A percentile compares a stretch with the other conserved stretches of the same genome.
Conservation (phyloP, 805 yeast genomes). For the Hagleromyces aurorensis region DNA sequence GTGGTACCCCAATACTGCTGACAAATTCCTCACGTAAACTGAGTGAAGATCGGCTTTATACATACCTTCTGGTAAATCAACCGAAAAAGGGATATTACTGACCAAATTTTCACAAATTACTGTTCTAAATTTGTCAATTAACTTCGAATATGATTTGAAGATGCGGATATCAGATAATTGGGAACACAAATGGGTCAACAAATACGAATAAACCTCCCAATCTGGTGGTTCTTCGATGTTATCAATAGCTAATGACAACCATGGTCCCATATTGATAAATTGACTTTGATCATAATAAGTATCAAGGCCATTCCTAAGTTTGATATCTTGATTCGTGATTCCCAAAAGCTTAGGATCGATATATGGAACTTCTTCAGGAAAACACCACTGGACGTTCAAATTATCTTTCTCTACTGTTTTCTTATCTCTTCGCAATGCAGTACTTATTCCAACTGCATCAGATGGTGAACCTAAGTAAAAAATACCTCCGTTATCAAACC, state of each 20-base stretch:
- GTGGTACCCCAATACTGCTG: conserved; percentile 56
- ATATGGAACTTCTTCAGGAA: conserved; percentile 49
- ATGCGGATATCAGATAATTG: conserved; percentile 54
- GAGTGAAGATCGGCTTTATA: conserved; percentile 58
- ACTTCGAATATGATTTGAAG: conserved; percentile 37
- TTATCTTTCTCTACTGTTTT: conserved; percentile 19
- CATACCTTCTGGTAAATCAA: conserved; percentile 37
- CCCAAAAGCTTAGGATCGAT: conserved; percentile 39
- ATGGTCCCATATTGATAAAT: conserved; percentile 41
- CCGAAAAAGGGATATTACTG: conserved; percentile 37
- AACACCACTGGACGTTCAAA: conserved; percentile 41
- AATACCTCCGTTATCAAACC: conserved; percentile 39
- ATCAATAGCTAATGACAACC: conserved; percentile 44
- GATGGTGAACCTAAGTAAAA: conserved; percentile 45
- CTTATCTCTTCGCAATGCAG: conserved; percentile 41
- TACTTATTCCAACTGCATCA: conserved; percentile 61
- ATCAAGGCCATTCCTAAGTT: conserved; percentile 17
- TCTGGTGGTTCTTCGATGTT: conserved; percentile 46
- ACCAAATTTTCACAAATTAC: conserved; percentile 54
- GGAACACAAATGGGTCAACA: conserved; percentile 61
- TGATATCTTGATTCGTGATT: conserved; percentile 30
- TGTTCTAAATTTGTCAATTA: conserved; percentile 36
- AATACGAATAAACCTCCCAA: conserved; percentile 66
- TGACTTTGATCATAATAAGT: conserved; percentile 14
- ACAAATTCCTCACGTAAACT: conserved; percentile 52